These are phyloP conservation scores for Rhytidiadelphus loreus DNA, from an alignment of 225 moss, liverwort and hornwort genomes.

Conservation along the genomic window DNA sequence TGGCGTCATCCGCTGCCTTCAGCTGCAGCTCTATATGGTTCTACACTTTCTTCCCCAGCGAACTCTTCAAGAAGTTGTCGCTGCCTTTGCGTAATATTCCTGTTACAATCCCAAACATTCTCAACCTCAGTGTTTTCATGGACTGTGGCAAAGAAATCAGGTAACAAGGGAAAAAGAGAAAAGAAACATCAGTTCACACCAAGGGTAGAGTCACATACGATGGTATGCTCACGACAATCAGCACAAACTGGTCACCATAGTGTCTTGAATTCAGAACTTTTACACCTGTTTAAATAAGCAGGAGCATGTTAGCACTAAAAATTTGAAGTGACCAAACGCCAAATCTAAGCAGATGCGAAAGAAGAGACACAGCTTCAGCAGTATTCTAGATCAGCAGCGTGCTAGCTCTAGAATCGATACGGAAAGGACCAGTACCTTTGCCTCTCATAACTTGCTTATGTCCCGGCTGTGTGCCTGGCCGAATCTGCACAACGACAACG, in stretches of 20 bases:
- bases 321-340: not conserved
- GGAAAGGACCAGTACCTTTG: conserved; percentile 47
- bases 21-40: conserved; percentile 34
- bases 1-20: conserved; percentile 62
- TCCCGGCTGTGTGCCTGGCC: conserved; percentile 77
- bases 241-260: conserved; percentile 82
- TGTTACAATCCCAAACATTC: not conserved
- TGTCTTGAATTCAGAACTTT: conserved; percentile 72
- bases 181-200: not conserved
- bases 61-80: conserved; percentile 45
- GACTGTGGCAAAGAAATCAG: not conserved
- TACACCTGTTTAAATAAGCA: conserved; percentile 25
- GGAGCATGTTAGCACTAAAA: not conserved
- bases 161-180: not conserved
- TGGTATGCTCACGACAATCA: conserved; percentile 59
- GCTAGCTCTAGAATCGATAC: not conserved
- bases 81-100: conserved; percentile 38
- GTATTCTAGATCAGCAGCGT: not conserved
- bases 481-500: conserved; percentile 34
- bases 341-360: not conserved
- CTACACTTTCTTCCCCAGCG: conserved; percentile 27
- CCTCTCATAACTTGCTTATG: conserved; percentile 75
- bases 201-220: conserved; percentile 23
- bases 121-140: not conserved
- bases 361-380: not conserved